Evolutionary conservation across 2,329 filamentous ascomycete species (phyloP).

Genomic region (Ophiostoma ips): DNA sequence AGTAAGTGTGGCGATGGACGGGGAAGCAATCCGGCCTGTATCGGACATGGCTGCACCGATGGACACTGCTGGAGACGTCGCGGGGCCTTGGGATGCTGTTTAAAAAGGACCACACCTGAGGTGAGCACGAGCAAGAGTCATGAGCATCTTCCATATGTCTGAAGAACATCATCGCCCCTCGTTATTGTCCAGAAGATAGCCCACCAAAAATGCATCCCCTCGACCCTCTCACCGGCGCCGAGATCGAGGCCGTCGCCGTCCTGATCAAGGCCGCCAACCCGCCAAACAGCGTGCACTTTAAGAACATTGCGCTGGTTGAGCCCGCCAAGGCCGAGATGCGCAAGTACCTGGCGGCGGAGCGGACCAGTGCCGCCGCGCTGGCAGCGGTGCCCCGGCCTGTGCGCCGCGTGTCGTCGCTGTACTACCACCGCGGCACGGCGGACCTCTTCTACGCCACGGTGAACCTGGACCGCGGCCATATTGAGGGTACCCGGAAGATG

Average conservation of each 20-base stretch:
- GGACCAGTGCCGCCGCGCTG: slow-evolving; percentile 20
- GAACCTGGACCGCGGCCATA: background rate
- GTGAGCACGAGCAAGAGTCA: background rate
- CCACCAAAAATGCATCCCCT: slow-evolving; percentile 3
- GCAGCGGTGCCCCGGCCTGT: slow-evolving; percentile 21
- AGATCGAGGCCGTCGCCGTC: slow-evolving; percentile 5
- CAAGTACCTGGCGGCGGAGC: slow-evolving; percentile 25
- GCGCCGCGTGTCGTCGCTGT: slow-evolving; percentile 23
- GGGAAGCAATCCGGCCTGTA: too few species aligned
- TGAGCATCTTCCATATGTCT: background rate
- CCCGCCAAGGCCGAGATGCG: slow-evolving; percentile 34
- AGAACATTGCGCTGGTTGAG: slow-evolving; percentile 35
- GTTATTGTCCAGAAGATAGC: too few species aligned
- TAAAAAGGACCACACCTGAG: too few species aligned
- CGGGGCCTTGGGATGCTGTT: too few species aligned
- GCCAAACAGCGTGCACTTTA: slow-evolving; percentile 25
- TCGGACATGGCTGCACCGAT: too few species aligned
- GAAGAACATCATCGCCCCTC: background rate
- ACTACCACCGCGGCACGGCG: slow-evolving; percentile 10
- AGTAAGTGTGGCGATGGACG: too few species aligned
- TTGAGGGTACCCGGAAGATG: slow-evolving; percentile 20
- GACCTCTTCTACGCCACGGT: slow-evolving; percentile 11
- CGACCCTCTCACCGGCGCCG: slow-evolving; percentile 5
- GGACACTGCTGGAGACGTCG: too few species aligned
- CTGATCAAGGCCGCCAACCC: slow-evolving; percentile 4